phyloP scores from a whole-genome alignment of 192 early-diverging fungal species.

The Chytriomyces sp. region DNA sequence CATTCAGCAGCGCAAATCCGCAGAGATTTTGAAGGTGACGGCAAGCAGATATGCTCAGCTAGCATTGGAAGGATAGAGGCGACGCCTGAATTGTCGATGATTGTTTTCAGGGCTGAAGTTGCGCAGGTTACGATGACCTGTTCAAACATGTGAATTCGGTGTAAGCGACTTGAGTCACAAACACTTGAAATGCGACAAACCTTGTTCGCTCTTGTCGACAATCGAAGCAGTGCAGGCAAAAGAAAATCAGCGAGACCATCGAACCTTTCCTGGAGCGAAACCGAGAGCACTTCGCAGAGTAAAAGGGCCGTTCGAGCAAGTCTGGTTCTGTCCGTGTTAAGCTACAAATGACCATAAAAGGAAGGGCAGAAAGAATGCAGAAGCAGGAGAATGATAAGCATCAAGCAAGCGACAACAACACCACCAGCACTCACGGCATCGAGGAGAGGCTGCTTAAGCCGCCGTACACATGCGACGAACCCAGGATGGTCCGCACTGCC shows the following conservation, averaged over 20 bases:
- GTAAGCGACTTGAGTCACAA: constrained; percentile 53
- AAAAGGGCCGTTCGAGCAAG: constrained; percentile 66
- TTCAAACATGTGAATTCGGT: constrained; percentile 74
- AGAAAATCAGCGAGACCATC: no score
- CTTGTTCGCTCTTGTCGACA: constrained; percentile 10
- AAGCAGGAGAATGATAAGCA: no score
- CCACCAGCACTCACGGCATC: not conserved
- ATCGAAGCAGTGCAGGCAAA: constrained; percentile 52
- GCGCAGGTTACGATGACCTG: constrained; percentile 73
- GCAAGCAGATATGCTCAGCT: constrained; percentile 51
- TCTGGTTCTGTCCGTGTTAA: constrained; percentile 63
- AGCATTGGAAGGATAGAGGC: constrained; percentile 61
- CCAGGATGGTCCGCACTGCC: constrained; percentile 44
- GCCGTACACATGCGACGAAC: constrained; percentile 46
- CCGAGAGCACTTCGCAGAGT: constrained; percentile 67
- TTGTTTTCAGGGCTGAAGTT: constrained; percentile 62
- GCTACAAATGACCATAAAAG: not conserved
- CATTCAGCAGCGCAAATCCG: constrained; percentile 67
- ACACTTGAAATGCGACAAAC: no score
- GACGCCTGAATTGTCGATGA: constrained; percentile 64
- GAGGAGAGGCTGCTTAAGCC: constrained; percentile 44
- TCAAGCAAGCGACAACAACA: no score
- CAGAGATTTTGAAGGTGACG: constrained; percentile 63
- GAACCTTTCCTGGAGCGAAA: constrained; percentile 52
- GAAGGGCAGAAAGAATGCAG: not conserved